Base-by-base conservation (phyloP, 2,329 filamentous ascomycete species). In the Fonsecaea nubica region DNA sequence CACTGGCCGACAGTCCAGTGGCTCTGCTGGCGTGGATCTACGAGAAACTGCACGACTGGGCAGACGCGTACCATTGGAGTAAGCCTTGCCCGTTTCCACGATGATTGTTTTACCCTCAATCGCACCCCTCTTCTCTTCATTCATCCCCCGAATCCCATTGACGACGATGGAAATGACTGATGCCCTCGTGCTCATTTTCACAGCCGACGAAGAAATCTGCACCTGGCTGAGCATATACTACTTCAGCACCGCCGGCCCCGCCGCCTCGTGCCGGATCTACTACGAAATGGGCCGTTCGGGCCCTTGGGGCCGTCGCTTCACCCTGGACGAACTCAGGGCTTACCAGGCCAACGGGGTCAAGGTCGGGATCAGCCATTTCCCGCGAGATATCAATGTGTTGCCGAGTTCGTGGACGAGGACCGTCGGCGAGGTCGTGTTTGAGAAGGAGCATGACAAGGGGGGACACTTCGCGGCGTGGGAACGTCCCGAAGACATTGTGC, bases 41-140 rank as follows among this genome's bases (percentile, higher is more conserved):
- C 71, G 92, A 94, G 78, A 94, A 94, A 76, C 79, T 94, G 38
- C 86, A 90, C 70, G 88, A 91, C 72, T 94, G 91, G 91, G 88
- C 88, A 0, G 90, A 93, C 72, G 73, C 72, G 0, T 92, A 92
- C 73, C 80, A 85, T 0, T 93, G 90, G 90, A 89, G 42, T 48
- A 21, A 25, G 42, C n/a, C n/a, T 10, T 48, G 7, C n/a, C 42
- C n/a, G 3, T 8, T 13, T 21, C 42, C 42, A 8, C 10, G 42
- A 48, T 18, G 42, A 48, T 25, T 25, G 25, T 25, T 3, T 25
- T 25, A 25, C 25, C 25, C 25, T 25, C 25, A 25, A 25, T 15
- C 10, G 2, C 12, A 42, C 12, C 38, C 38, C 12, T 21, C 12
- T 12, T 40, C 38, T 40, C 8, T 40, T 15, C 15, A 13, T 40